These are phyloP conservation scores for Brassica incana DNA, from an alignment of 345 rosid genomes.

Conservation along the genomic window DNA sequence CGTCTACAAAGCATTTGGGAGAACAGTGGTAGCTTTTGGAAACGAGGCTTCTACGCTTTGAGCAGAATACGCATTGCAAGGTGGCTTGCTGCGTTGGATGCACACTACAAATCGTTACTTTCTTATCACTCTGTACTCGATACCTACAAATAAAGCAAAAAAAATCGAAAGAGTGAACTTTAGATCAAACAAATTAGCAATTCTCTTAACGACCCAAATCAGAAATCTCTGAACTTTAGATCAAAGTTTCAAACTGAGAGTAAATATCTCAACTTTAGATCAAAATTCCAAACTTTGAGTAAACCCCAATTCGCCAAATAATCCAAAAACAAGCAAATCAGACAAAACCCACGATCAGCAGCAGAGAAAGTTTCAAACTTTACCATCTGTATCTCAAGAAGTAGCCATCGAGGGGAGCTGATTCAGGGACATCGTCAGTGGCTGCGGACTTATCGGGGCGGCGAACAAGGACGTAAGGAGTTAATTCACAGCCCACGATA, in stretches of 20 bases:
- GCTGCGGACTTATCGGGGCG: slow-evolving; percentile 64
- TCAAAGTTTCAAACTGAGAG: neutral
- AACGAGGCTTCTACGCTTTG: slow-evolving; percentile 77
- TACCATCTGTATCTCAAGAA: slow-evolving; percentile 94
- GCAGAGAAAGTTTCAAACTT: slow-evolving; percentile 6
- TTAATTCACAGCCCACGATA: slow-evolving; percentile 93
- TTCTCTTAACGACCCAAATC: neutral
- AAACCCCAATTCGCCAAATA: slow-evolving; percentile 12
- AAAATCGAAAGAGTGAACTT: slow-evolving; percentile 6
- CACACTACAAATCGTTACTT: slow-evolving; percentile 83
- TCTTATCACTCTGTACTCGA: slow-evolving; percentile 89
- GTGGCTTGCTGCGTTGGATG: slow-evolving; percentile 97
- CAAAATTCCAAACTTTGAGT: neutral
- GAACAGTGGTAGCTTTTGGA: slow-evolving; percentile 92
- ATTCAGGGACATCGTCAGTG: slow-evolving; percentile 85
- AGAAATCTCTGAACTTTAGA: neutral
- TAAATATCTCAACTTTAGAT: neutral
- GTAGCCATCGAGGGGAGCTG: slow-evolving; percentile 79
- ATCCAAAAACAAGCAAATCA: neutral
- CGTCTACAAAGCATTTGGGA: slow-evolving; percentile 87
- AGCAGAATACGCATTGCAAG: slow-evolving; percentile 85
- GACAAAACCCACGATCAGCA: neutral
- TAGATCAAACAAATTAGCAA: neutral
- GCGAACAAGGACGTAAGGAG: slow-evolving; percentile 88
- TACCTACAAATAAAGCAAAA: slow-evolving; percentile 51